Percentiles rank a stretch among this genome's conserved stretches.
Evolutionary conservation across 495 filamentous ascomycete genomes (phyloP).

Genomic region (Podospora comata): DNA sequence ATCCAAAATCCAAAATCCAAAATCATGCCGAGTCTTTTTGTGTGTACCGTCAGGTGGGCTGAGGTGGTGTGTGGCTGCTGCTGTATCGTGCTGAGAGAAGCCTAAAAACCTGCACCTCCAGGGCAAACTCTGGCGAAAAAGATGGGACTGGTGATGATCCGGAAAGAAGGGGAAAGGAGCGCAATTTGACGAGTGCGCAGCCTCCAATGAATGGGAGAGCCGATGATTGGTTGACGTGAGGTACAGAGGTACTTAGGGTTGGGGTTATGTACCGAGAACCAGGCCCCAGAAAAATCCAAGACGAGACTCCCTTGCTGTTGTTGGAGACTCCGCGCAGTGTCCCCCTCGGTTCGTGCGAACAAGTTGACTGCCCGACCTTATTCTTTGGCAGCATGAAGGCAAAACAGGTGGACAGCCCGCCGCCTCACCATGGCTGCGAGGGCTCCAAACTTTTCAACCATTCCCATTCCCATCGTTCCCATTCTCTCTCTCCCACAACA

Average conservation of each 20-base stretch:
- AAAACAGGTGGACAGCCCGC: constrained; percentile 39
- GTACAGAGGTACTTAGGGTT: constrained; percentile 33
- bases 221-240: constrained; percentile 21
- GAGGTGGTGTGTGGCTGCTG: too few relatives aligned
- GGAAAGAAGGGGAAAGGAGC: constrained; percentile 10
- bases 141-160: constrained; percentile 14
- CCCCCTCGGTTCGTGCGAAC: constrained; percentile 36
- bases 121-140: not conserved
- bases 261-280: constrained; percentile 21
- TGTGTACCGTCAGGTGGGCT: not conserved
- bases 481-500: constrained; percentile 19
- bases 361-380: constrained; percentile 37
- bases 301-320: constrained; percentile 28
- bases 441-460: constrained; percentile 34
- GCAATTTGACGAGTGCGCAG: constrained; percentile 20
- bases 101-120: not conserved
- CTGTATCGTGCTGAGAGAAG: not conserved
- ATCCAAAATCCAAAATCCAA: too few relatives aligned
- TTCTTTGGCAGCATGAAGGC: constrained; percentile 41
- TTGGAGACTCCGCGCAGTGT: constrained; percentile 28
- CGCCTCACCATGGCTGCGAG: constrained; percentile 36
- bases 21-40: not conserved
- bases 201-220: constrained; percentile 8
- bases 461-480: constrained; percentile 23
- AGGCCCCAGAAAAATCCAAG: constrained; percentile 26